These are phyloP conservation scores for Spergularia marina DNA, from an alignment of 148 eudicot genomes.

Conservation along the genomic window DNA sequence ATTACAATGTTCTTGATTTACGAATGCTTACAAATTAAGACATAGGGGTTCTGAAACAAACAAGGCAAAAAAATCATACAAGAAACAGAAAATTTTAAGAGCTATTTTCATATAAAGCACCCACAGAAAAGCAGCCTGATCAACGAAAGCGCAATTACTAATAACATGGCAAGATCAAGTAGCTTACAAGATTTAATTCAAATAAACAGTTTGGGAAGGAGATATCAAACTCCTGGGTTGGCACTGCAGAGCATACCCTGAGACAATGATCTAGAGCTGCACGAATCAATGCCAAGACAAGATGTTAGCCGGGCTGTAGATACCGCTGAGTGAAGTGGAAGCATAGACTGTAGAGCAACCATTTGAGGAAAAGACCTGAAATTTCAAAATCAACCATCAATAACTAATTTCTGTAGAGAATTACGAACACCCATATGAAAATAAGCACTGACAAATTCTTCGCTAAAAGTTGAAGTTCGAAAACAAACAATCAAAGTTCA, in stretches of 20 bases:
- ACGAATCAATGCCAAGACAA: slow-evolving; percentile 73
- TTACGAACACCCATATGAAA: background rate
- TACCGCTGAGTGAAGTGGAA: slow-evolving; percentile 80
- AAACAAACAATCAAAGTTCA: background rate
- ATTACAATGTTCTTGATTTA: background rate
- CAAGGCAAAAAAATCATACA: background rate
- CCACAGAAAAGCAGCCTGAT: background rate
- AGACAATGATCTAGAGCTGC: slow-evolving; percentile 80
- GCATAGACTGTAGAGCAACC: slow-evolving; percentile 72
- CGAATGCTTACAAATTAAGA: background rate
- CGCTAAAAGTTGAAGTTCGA: too few relatives aligned
- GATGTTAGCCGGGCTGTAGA: slow-evolving; percentile 81
- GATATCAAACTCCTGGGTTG: slow-evolving; percentile 91
- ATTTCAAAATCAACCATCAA: slow-evolving; percentile 10
- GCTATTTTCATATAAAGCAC: background rate
- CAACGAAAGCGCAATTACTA: slow-evolving; percentile 4
- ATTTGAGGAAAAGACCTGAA: slow-evolving; percentile 69
- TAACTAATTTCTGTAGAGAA: slow-evolving; percentile 7
- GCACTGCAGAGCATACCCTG: slow-evolving; percentile 99
- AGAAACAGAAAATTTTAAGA: background rate
- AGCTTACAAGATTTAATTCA: slow-evolving; percentile 33
- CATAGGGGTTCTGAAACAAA: background rate
- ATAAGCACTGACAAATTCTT: background rate
- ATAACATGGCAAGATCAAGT: slow-evolving; percentile 32
- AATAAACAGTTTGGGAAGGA: slow-evolving; percentile 31